Evolutionary conservation across 1,284 basidiomycete genomes (phyloP).

Genomic region (Trichosporon sp.): DNA sequence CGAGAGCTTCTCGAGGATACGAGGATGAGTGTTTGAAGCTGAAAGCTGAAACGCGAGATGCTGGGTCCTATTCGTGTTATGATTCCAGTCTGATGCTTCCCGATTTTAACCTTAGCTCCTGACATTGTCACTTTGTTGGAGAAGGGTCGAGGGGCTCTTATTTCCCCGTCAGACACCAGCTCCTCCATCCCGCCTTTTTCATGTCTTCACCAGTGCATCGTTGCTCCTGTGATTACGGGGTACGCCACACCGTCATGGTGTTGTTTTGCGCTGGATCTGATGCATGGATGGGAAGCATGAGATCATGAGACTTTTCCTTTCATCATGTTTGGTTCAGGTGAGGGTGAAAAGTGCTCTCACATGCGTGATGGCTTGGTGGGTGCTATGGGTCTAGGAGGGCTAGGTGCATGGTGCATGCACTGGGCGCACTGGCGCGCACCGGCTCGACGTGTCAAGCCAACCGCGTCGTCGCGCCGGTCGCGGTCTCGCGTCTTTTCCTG

Average conservation of each 20-base stretch:
- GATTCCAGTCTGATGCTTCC: constrained; percentile 15
- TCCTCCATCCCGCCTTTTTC: background rate
- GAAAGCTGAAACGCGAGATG: constrained; percentile 13
- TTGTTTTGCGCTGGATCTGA: background rate
- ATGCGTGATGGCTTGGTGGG: background rate
- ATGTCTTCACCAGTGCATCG: background rate
- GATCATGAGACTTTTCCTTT: background rate
- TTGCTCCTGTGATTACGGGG: background rate
- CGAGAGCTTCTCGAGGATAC: background rate
- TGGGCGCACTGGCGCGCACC: background rate
- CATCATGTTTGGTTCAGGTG: background rate
- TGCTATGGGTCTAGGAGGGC: background rate
- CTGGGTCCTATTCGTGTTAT: background rate
- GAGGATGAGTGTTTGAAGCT: background rate
- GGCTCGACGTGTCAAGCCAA: background rate
- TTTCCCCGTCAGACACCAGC: background rate
- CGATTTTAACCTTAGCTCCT: constrained; percentile 1
- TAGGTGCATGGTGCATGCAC: background rate
- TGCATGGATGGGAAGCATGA: background rate
- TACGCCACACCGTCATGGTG: background rate
- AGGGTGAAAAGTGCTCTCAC: background rate
- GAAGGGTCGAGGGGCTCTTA: constrained; percentile 4
- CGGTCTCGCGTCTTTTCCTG: constrained; percentile 9
- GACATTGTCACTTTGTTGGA: constrained; percentile 14
- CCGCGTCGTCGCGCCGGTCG: constrained; percentile 10